These are phyloP conservation scores for Coprinopsis sp. DNA, from an alignment of 768 basidiomycete genomes.

Conservation along the genomic window DNA sequence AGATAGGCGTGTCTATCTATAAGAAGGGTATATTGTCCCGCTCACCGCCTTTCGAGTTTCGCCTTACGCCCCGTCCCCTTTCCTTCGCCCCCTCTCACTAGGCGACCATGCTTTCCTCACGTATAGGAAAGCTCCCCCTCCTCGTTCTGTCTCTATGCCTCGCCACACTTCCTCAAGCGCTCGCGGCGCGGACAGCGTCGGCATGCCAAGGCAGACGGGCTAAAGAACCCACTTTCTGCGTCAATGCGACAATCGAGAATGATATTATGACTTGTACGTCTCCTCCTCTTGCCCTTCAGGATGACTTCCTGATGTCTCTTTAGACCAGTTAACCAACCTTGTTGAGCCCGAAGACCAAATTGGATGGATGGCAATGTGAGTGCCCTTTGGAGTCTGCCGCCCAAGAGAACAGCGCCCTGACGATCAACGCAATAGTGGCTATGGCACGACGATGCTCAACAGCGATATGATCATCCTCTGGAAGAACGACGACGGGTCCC, in stretches of 20 bases:
- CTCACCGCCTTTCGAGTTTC: too few relatives aligned
- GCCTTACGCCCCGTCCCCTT: too few relatives aligned
- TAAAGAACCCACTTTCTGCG: constrained; percentile 27
- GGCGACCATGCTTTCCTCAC: constrained; percentile 14
- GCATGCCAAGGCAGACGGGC: constrained; percentile 28
- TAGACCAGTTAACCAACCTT: constrained; percentile 43
- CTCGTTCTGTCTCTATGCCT: constrained; percentile 15
- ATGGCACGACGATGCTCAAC: constrained; percentile 44
- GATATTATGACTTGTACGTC: constrained; percentile 44
- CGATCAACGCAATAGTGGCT: constrained; percentile 34
- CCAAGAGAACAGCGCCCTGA: constrained; percentile 2
- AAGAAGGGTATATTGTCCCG: too few relatives aligned
- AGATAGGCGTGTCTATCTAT: too few relatives aligned
- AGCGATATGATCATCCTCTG: constrained; percentile 56
- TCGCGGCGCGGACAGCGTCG: constrained; percentile 38
- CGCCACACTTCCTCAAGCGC: constrained; percentile 15
- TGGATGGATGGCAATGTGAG: constrained; percentile 55
- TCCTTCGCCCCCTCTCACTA: neutral
- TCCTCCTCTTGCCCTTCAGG: neutral
- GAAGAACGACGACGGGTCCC: constrained; percentile 44
- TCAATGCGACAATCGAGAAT: constrained; percentile 41
- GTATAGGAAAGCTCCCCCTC: constrained; percentile 10
- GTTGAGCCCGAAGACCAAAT: constrained; percentile 24
- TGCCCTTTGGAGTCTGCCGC: constrained; percentile 1
- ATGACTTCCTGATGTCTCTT: neutral